Evolutionary conservation across 2,329 filamentous ascomycete genomes (phyloP), one percentile per base, ranked within the genome.

Genomic region (Aspergillus fumigatus): DNA sequence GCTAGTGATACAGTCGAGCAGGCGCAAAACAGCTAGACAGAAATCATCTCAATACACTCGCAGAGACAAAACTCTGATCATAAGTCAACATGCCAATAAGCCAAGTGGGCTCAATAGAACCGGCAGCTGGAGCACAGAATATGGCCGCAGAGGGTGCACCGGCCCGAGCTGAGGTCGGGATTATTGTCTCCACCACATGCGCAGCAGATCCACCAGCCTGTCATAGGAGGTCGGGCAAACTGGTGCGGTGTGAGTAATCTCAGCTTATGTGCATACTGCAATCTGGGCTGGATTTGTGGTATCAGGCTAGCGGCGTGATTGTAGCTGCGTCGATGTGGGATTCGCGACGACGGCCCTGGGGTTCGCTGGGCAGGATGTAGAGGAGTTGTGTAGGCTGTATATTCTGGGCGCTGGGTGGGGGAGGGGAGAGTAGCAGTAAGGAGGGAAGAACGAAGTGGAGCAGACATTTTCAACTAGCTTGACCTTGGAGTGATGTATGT

Each of bases 121-220:
- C 11, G 10, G n/a, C 60, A 62, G 17, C 11, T 2, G 19, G 1
- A 1, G 35, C 59, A 61, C 45, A 10, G 17, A 1, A 1, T n/a
- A 45, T 69, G 64, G 4, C 11, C 29, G 50, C 65, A 71, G 35
- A 59, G 50, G 23, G 59, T 64, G 55, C 65, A 67, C 5, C 38
- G 43, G 1, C 56, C 62, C 0, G 50, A 38, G 6, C 52, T 54
- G 25, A 70, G 52, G 7, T 11, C 55, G 1, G 67, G 65, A 19
- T 67, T 69, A 54, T 60, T 62, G 21, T 56, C 14, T 4, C 50
- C 49, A 0, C 19, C 1, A 45, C 67, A 72, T 1, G 6, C 0
- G 45, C 63, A 68, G 60, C 70, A 72, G 0, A 11, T 32, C 68
- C 67, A 68, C 60, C 62, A 65, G 10, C 56, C 53, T 5, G 26